Base-by-base conservation (phyloP, 257 asterid species). In the Ocimum tenuiflorum region DNA sequence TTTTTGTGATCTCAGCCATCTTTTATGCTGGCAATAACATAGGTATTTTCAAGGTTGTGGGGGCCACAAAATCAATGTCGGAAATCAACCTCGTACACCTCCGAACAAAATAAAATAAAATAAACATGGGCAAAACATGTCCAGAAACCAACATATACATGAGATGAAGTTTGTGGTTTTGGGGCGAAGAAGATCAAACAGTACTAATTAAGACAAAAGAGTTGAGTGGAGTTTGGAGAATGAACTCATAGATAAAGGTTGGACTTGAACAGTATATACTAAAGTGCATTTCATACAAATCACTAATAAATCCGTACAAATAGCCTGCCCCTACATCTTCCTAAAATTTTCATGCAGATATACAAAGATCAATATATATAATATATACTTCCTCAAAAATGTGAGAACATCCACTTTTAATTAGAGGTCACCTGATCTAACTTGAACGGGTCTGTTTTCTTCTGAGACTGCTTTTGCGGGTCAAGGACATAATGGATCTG, bases 21-120 rank as follows among this genome's bases (percentile, higher is more conserved):
- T 51, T 20, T 52, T 1, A 24, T 24, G 7, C n/a, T n/a, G n/a
- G n/a, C n/a, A n/a, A n/a, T n/a, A n/a, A n/a, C n/a, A n/a, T n/a
- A n/a, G n/a, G n/a, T n/a, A n/a, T n/a, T n/a, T n/a, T n/a, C n/a
- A n/a, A n/a, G n/a, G n/a, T n/a, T n/a, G n/a, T n/a, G n/a, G 47
- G 70, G 70, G 13, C 78, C 83, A 72, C 76, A 67, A 56, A 68
- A 67, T 77, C 79, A 17, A 12, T 74, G 79, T 74, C 69, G 19
- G 69, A 15, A 52, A 24, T 1, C 31, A 24, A 24, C 31, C 31
- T 24, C 31, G 31, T 24, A 24, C 31, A 24, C 31, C 31, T 24
- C 31, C 31, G 31, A 24, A 24, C 4, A 0, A 47, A 36, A 60
- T 35, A 58, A 64, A 50, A 23, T 15, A 19, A 3, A 7, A 49